These are phyloP conservation scores for Beauveria bassiana DNA, from an alignment of 2,329 filamentous ascomycete species.

Conservation along the genomic window DNA sequence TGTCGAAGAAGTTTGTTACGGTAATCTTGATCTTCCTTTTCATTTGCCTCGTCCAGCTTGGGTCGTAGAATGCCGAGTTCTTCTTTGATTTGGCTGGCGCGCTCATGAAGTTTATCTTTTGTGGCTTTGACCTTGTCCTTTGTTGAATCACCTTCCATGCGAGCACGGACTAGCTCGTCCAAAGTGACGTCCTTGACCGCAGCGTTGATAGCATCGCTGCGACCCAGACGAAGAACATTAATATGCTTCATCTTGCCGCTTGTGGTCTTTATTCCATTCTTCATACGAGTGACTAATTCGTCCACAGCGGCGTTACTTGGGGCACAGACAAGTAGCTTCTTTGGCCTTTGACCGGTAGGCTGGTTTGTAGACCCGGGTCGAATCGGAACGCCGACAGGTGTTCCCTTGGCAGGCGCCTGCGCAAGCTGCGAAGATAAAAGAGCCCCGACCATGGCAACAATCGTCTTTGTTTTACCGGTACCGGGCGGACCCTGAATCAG, in stretches of 20 bases:
- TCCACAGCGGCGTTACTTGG: conserved; percentile 98
- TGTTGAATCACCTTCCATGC: conserved; percentile 54
- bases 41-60: conserved; percentile 60
- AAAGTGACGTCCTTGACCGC: conserved; percentile 86
- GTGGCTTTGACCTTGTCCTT: conserved; percentile 49
- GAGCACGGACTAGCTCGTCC: conserved; percentile 78
- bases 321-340: conserved; percentile 94
- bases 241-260: conserved; percentile 67
- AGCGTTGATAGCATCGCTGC: conserved; percentile 85
- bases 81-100: conserved; percentile 65
- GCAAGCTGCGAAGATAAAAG: conserved; percentile 40
- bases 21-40: conserved; percentile 38
- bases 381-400: conserved; percentile 23
- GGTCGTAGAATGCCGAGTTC: conserved; percentile 64
- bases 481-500: conserved; percentile 93
- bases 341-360: conserved; percentile 32
- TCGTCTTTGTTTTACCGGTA: conserved; percentile 97
- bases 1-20: conserved; percentile 60
- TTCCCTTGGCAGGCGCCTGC: conserved; percentile 26
- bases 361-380: conserved; percentile 16
- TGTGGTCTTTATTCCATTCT: conserved; percentile 72
- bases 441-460: conserved; percentile 89
- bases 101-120: conserved; percentile 52
- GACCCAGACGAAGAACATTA: conserved; percentile 81
- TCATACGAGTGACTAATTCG: conserved; percentile 88